Evolutionary conservation across 306 rosid genomes (phyloP).

Genomic region (Dryas drummondii): DNA sequence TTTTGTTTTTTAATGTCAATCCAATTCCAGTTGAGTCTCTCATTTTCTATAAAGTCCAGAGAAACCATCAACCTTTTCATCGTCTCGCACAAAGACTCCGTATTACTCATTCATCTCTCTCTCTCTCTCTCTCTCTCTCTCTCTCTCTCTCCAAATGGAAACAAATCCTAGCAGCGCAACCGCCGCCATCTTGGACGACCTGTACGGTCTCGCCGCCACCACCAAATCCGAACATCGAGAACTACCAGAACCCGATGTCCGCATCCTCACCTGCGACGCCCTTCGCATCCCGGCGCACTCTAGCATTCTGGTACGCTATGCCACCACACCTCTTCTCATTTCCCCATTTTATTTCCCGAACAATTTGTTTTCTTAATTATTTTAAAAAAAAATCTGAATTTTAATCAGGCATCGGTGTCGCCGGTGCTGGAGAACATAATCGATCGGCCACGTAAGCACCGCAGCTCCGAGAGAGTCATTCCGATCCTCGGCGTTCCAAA

Average conservation of each 20-base stretch:
- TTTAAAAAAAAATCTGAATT: neutral
- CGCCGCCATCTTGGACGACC: slow-evolving; percentile 4
- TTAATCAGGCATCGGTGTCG: slow-evolving; percentile 58
- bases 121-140: slow-evolving; percentile 9
- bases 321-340: neutral
- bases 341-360: neutral
- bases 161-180: neutral
- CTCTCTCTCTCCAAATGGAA: slow-evolving; percentile 21
- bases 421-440: slow-evolving; percentile 73
- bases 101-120: neutral
- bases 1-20: neutral
- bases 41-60: slow-evolving; percentile 10
- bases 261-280: slow-evolving; percentile 64
- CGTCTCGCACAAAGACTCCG: neutral
- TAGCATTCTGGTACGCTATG: slow-evolving; percentile 53
- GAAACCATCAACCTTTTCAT: neutral
- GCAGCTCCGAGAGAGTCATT: slow-evolving; percentile 56
- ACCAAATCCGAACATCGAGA: slow-evolving; percentile 18
- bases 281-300: slow-evolving; percentile 74
- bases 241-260: slow-evolving; percentile 70
- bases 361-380: neutral
- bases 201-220: slow-evolving; percentile 10
- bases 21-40: neutral
- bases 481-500: slow-evolving; percentile 82
- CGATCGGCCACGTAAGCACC: slow-evolving; percentile 62